Conservation (phyloP, 2,329 filamentous ascomycete species). For the Aspergillus novoparasiticus region DNA sequence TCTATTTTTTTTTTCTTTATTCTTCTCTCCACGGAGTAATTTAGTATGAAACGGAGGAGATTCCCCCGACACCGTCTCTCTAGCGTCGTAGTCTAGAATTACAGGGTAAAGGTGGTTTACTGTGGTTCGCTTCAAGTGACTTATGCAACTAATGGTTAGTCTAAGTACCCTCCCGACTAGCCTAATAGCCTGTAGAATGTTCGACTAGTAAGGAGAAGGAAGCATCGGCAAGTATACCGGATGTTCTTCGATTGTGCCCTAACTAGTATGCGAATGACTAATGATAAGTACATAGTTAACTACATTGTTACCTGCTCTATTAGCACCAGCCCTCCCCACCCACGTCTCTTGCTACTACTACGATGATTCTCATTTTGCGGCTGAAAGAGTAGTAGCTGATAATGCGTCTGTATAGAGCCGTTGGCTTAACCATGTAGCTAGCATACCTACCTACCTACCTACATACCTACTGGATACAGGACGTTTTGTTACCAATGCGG, state of each 20-base stretch:
- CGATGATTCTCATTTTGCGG: not conserved
- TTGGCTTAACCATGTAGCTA: not conserved
- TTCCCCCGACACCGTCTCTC: not conserved
- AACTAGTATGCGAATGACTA: not conserved
- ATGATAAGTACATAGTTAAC: no score
- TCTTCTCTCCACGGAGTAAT: not conserved
- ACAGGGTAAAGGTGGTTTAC: not conserved
- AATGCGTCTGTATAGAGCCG: not conserved
- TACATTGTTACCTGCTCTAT: no score
- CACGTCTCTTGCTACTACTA: not conserved
- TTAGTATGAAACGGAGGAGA: not conserved
- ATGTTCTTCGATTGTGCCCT: not conserved
- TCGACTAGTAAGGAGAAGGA: not conserved
- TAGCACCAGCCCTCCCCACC: not conserved
- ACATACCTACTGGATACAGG: not conserved
- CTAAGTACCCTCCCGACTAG: not conserved
- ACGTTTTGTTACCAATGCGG: constrained; percentile 8
- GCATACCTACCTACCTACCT: not conserved
- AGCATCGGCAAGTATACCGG: not conserved
- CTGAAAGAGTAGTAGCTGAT: not conserved
- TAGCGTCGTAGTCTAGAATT: not conserved
- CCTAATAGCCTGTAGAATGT: not conserved
- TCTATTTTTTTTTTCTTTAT: not conserved
- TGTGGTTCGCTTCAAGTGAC: not conserved
- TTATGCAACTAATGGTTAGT: not conserved